phyloP scores from a whole-genome alignment of 148 eudicot species.

The Persicaria maculosa region DNA sequence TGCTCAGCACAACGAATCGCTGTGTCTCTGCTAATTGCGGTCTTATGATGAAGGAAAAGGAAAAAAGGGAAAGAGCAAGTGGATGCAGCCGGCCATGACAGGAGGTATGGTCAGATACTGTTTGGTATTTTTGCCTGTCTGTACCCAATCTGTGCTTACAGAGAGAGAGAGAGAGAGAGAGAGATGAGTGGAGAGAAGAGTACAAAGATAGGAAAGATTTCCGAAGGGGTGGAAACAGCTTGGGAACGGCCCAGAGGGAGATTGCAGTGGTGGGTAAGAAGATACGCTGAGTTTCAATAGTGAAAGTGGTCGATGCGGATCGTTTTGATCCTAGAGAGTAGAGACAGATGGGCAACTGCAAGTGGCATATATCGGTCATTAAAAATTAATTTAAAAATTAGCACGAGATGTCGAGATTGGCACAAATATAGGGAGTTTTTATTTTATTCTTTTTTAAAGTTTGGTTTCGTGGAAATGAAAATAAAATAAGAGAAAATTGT shows the following conservation, averaged over 20 bases:
- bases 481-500: no score
- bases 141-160: constrained; percentile 11
- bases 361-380: no score
- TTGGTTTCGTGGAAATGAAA: no score
- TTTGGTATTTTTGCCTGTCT: constrained; percentile 6
- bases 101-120: neutral
- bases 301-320: neutral
- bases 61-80: neutral
- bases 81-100: constrained; percentile 3
- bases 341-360: no score
- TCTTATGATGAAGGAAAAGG: neutral
- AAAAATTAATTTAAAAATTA: no score
- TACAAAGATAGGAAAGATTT: neutral
- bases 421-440: no score
- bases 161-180: neutral
- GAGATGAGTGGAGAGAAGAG: constrained; percentile 7
- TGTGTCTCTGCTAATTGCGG: neutral
- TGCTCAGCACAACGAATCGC: neutral
- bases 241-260: neutral
- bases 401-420: no score
- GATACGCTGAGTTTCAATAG: neutral
- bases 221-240: neutral
- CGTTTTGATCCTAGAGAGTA: neutral
- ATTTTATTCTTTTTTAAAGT: no score
- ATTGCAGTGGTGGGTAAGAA: no score